phyloP scores from a whole-genome alignment of 2,329 filamentous ascomycete species.

The Coccinonectria pachysandricola region DNA sequence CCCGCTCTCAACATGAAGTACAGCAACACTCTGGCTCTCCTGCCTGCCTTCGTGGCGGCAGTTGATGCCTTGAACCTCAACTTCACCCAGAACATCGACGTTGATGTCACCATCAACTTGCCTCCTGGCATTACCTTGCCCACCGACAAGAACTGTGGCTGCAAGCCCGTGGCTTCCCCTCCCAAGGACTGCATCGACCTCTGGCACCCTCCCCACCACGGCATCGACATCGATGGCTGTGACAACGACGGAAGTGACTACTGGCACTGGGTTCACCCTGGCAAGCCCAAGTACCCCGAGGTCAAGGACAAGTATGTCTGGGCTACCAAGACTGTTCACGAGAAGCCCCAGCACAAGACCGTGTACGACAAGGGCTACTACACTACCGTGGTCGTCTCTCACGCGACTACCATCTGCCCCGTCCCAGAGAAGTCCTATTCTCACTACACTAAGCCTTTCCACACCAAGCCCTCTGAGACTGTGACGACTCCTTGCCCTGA shows the following conservation, averaged over 20 bases:
- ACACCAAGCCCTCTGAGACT: conserved; percentile 1
- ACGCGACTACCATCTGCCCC: conserved; percentile 35
- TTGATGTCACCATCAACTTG: conserved; percentile 7
- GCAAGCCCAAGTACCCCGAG: conserved; percentile 15
- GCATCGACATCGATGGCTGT: conserved; percentile 27
- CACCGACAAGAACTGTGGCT: conserved; percentile 3
- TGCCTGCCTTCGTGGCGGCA: conserved; percentile 11
- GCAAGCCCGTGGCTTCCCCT: conserved; percentile 10
- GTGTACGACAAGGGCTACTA: conserved; percentile 24
- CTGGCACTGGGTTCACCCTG: conserved; percentile 29
- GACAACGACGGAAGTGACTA: conserved; percentile 18
- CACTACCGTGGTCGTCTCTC: conserved; percentile 28
- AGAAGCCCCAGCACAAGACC: conserved; percentile 28
- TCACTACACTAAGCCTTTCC: too few relatives aligned
- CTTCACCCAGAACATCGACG: conserved; percentile 5
- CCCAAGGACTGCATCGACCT: conserved; percentile 18
- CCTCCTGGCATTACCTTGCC: conserved; percentile 3
- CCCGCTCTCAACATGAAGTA: conserved; percentile 7
- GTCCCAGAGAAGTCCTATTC: conserved; percentile 21
- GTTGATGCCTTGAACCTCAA: conserved; percentile 9
- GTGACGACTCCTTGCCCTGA: conserved; percentile 1
- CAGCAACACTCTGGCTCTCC: conserved; percentile 11
- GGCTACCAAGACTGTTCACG: conserved; percentile 32
- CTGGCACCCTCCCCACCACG: conserved; percentile 28
- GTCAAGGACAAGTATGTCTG: conserved; percentile 23